Base-by-base conservation (phyloP, 805 yeast genomes). In the Tetrapisispora taiwanensis region DNA sequence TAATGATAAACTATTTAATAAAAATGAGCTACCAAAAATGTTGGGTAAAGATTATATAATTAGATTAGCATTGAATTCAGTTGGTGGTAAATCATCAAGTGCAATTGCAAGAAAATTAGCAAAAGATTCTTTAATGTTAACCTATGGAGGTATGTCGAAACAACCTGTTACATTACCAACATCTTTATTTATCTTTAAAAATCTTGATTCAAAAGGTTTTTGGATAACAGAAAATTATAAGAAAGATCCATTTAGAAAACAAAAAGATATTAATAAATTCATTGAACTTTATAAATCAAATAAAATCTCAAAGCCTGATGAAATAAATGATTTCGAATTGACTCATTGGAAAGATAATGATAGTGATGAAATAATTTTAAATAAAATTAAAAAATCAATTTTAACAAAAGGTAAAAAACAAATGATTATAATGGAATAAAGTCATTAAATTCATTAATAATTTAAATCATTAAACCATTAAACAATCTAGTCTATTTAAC, bases 141-240 rank as follows among this genome's bases (percentile, higher is more conserved):
- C 97, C 1, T 92, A 92, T 59, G 99, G 99, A 30, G 97, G 95
- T 32, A 92, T 92, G 98, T 86, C 97, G 3, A 79, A 81, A 71
- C 89, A 86, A 66, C 98, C 98, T 1, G 94, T 92, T 10, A 75
- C 77, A n/a, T 65, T 92, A 45, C 96, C 97, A 33, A 87, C 96
- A 1, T 78, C 95, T 0, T 68, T 85, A 47, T 85, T 85, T 59
- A 89, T 92, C 51, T 92, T 92, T 72, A 92, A 90, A 65, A 84
- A 89, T 58, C 65, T 92, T 45, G 79, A 83, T 6, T 79, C 88
- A 43, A 75, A 79, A 26, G 99, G 99, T 0, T 92, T 84, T 68
- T 92, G 99, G 99, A 79, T 88, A 46, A 84, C 95, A 12, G 78
- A 70, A 36, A 78, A 78, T 68, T 70, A 76, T 41, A 72, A 74